A percentile compares a stretch with the other conserved stretches of the same genome.
These are phyloP conservation scores for Moricandia moricandioides DNA, from an alignment of 345 rosid species.

Conservation along the genomic window DNA sequence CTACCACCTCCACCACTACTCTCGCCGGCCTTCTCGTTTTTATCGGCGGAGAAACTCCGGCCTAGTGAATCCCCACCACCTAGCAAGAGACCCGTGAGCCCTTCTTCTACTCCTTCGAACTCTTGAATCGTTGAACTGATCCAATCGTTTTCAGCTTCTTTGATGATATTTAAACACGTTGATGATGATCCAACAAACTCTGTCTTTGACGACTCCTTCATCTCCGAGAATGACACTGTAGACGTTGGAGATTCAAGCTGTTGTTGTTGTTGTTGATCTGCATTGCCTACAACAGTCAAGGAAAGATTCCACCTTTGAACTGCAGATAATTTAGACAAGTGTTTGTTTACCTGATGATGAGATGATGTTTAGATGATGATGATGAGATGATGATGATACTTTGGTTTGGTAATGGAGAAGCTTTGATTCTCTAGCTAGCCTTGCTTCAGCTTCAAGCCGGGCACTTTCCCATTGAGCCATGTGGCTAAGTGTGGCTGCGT, in stretches of 20 bases:
- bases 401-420: conserved; percentile 45
- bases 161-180: conserved; percentile 41
- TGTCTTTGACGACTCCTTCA: conserved; percentile 43
- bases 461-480: conserved; percentile 98
- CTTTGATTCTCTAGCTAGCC: conserved; percentile 79
- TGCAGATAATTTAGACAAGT: not conserved
- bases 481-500: conserved; percentile 75
- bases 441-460: conserved; percentile 86
- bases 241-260: conserved; percentile 77
- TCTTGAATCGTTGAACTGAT: conserved; percentile 36
- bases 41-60: conserved; percentile 26
- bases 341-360: conserved; percentile 1
- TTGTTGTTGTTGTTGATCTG: conserved; percentile 30
- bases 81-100: conserved; percentile 75
- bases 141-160: conserved; percentile 68
- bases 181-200: conserved; percentile 49
- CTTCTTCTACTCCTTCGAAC: conserved; percentile 49
- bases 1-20: conserved; percentile 1
- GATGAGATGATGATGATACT: not conserved
- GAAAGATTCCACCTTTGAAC: not conserved
- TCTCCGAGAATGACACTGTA: conserved; percentile 72
- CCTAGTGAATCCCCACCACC: conserved; percentile 45
- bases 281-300: not conserved
- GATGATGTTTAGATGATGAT: not conserved
- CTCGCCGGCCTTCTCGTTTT: conserved; percentile 30